Conservation (phyloP, 257 asterid species). For the Przewalskia tangutica region DNA sequence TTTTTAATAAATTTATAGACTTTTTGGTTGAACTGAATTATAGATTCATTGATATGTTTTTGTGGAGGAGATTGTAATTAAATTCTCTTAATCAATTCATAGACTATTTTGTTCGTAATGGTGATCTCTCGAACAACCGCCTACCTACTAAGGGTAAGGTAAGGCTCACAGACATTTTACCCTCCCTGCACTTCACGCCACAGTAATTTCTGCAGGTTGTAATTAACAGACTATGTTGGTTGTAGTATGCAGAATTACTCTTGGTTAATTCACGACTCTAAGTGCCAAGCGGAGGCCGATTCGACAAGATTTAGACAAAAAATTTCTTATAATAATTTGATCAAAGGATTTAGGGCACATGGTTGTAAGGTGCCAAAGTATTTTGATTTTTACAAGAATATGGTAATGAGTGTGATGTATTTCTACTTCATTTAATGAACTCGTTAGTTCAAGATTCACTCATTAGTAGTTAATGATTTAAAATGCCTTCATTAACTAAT, state of each 20-base stretch:
- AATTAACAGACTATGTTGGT: not conserved
- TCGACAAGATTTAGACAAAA: not conserved
- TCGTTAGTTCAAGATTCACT: not conserved
- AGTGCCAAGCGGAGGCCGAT: not conserved
- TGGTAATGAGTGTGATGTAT: not conserved
- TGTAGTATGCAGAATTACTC: not conserved
- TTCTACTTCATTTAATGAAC: not conserved
- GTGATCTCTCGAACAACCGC: too few species aligned
- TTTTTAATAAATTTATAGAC: not conserved
- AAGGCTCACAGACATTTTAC: too few species aligned
- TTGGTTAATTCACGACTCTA: not conserved
- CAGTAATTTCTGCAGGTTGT: too few species aligned
- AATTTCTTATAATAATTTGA: not conserved
- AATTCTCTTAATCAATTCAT: not conserved
- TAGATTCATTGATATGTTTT: not conserved
- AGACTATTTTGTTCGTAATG: too few species aligned
- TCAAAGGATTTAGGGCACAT: not conserved
- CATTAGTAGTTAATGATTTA: not conserved
- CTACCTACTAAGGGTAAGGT: too few species aligned
- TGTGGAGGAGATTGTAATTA: not conserved
- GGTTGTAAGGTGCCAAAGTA: not conserved
- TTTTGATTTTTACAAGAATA: not conserved
- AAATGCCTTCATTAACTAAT: not conserved
- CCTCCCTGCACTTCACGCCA: too few species aligned
- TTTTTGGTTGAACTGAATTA: not conserved